Evolutionary conservation across 257 asterid genomes (phyloP), one percentile per base, ranked within the genome.

Genomic region (Jaltomata sinuosa): DNA sequence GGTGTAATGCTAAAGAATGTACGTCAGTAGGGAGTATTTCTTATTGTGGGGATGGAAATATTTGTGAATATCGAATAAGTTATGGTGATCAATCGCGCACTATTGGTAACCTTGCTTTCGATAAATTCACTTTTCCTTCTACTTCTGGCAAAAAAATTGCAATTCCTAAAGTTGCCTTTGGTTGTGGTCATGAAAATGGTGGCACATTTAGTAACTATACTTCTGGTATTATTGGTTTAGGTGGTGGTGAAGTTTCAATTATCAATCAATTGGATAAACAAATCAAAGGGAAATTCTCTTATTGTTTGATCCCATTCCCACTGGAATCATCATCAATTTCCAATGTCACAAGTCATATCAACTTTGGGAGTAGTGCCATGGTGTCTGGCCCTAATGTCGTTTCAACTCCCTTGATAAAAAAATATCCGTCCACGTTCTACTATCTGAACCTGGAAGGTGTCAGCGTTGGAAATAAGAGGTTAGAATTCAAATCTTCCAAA

Each of bases 171-270:
- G 53, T 79, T 27, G 71, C 80, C 3, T 80, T 79, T 29, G 87
- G 87, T 38, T 84, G 87, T 4, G 87, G 87, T n/a, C 81, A 84
- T 45, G 62, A 79, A 15, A 79, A 84, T 25, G 42, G 16, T n/a
- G 84, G 72, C 5, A 47, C 47, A 0, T 81, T 67, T 62, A 21
- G 8, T 1, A 47, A 55, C 1, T 21, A 8, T 8, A 76, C 59
- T n/a, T 53, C 87, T 16, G 87, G 85, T 18, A 81, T 85, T 14
- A 49, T 85, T 14, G 87, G 85, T 1, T 49, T 81, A 6, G 87
- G 87, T 27, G 81, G 53, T 11, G 84, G 83, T n/a, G 6, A 34
- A 15, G 57, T 81, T 11, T 85, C 87, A 3, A n/a, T 85, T 6
- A 11, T 85, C 5, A 50, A 22, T 1, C 87, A 85, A 38, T 15